Evolutionary conservation across 768 basidiomycete species (phyloP), one percentile per base, ranked within the genome.

Genomic region (Lactifluus volemus): DNA sequence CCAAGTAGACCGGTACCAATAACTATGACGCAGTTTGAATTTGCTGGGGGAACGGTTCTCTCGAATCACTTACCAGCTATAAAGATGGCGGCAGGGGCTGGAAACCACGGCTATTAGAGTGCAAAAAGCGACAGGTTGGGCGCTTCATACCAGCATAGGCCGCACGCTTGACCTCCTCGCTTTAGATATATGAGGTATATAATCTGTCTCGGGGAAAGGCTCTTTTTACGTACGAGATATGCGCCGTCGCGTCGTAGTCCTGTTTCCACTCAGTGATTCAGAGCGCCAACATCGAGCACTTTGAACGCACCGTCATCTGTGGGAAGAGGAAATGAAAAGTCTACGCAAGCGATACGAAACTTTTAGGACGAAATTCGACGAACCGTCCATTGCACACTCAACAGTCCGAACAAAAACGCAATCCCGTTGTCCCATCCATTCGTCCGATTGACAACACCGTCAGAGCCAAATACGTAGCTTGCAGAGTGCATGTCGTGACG

Each of bases 341-440:
- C n/a, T 60, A 59, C 36, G 25, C 34, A 55, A n/a, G 49, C 25
- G 53, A 38, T 15, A 7, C 3, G 25, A 48, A 19, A 25, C 25
- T 12, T 32, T 39, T 19, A 17, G 10, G 38, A 38, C 42, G 36
- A 19, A 25, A 14, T 41, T n/a, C 25, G n/a, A 74, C 85, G 38
- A 67, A 89, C 85, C 65, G 88, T 90, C 88, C 90, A 92, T 70
- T 92, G 90, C 21, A 95, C 92, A 60, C 85, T 88, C 32, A 94
- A 77, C 53, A 94, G 73, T 29, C 92, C 92, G 65, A 96, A 86
- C 21, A 92, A 75, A 75, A 93, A 92, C 0, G 90, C 85, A 48
- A 95, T 75, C 0, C 92, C 92, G 44, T 79, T 81, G 65, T 84
- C 85, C 81, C 84, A 85, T 61, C 86, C 91, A 32, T 89, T 89